A percentile compares a stretch with the other conserved stretches of the same genome.
phyloP scores from a whole-genome alignment of 2,329 filamentous ascomycete genomes.

The Diaporthe helianthi region DNA sequence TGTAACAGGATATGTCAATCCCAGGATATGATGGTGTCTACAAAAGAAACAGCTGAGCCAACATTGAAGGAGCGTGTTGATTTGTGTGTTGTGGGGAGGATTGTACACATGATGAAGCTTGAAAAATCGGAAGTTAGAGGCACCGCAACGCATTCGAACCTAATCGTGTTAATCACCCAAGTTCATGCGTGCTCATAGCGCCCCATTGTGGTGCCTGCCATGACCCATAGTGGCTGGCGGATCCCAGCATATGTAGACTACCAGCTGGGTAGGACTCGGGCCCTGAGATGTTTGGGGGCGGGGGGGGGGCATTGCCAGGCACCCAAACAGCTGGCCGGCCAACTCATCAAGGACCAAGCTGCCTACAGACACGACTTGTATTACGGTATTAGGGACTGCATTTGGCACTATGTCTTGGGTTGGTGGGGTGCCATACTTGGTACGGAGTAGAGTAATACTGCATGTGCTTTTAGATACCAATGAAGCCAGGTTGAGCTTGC shows the following conservation, averaged over 20 bases:
- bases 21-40: neutral
- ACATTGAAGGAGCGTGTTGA: neutral
- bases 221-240: conserved; percentile 20
- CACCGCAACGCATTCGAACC: conserved; percentile 10
- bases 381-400: conserved; percentile 1
- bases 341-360: conserved; percentile 10
- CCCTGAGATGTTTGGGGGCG: neutral
- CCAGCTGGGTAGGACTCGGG: no score
- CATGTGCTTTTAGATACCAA: conserved; percentile 17
- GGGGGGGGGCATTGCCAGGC: neutral
- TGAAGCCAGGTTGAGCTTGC: conserved; percentile 25
- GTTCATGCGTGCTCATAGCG: conserved; percentile 22
- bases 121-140: no score
- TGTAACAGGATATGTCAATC: neutral
- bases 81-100: neutral
- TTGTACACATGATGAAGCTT: conserved; percentile 9
- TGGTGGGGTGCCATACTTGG: neutral
- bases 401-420: conserved; percentile 6
- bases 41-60: neutral
- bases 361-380: neutral
- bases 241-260: conserved; percentile 20
- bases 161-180: neutral
- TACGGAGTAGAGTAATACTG: conserved; percentile 2
- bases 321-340: conserved; percentile 5
- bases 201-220: conserved; percentile 21